A percentile compares a stretch with the other conserved stretches of the same genome.
These are phyloP conservation scores for Leishmania arabica DNA, from an alignment of 208 protist genomes.

Conservation along the genomic window DNA sequence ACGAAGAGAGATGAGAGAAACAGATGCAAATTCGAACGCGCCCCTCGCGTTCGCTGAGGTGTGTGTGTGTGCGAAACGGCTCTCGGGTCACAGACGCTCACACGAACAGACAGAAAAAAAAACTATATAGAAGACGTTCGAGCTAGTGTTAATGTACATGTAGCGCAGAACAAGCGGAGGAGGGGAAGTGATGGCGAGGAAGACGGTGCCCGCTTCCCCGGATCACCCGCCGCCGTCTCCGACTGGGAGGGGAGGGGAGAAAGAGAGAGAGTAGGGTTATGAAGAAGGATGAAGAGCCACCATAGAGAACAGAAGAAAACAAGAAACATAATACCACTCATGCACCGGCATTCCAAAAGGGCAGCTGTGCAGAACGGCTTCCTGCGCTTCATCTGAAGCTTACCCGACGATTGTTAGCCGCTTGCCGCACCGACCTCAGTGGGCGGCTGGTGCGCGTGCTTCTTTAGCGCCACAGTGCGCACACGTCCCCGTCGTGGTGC, in stretches of 20 bases:
- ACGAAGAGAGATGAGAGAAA: not conserved
- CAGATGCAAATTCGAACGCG: not conserved
- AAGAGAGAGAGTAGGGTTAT: not conserved
- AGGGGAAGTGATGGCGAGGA: not conserved
- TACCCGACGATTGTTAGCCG: not conserved
- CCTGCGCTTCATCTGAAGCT: not conserved
- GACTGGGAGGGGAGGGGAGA: not conserved
- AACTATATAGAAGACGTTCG: not conserved
- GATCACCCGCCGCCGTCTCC: not conserved
- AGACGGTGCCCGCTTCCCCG: not conserved
- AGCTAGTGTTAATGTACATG: not conserved
- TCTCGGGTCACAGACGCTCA: not conserved
- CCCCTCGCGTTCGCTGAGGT: not conserved
- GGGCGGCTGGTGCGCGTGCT: not conserved
- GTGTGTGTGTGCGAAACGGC: not conserved
- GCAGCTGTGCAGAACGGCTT: too few relatives aligned
- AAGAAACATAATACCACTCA: not conserved
- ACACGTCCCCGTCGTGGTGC: not conserved
- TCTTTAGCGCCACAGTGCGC: not conserved
- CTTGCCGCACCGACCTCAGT: conserved; percentile 3
- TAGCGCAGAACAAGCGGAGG: not conserved
- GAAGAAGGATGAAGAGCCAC: not conserved
- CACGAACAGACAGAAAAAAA: not conserved
- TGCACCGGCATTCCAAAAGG: not conserved
- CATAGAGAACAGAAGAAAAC: not conserved